These are phyloP conservation scores for Gracilaria vermiculophylla DNA, from an alignment of 23 red algal genomes.

Conservation along the genomic window DNA sequence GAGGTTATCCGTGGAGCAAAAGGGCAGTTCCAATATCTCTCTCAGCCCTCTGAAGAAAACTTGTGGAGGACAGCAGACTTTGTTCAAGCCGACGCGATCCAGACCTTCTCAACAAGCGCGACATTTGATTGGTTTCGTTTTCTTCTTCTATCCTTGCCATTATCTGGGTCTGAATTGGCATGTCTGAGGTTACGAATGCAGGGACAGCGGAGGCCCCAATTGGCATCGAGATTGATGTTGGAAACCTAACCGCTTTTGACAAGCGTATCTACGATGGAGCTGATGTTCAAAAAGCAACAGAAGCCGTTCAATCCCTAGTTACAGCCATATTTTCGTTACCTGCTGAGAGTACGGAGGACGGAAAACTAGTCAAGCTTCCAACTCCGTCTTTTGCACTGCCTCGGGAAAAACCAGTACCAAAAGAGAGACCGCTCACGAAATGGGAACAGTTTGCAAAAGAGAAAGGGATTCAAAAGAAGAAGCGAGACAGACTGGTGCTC, in stretches of 20 bases:
- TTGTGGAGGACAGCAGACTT: too few species aligned
- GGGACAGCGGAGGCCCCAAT: not conserved
- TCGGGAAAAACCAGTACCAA: conserved; percentile 86
- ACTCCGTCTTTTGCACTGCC: conserved; percentile 54
- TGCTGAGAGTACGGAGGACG: conserved; percentile 14
- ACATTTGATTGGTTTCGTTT: not conserved
- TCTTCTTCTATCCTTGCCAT: not conserved
- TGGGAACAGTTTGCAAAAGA: conserved; percentile 90
- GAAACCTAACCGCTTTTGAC: conserved; percentile 58
- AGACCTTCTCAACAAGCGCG: too few species aligned
- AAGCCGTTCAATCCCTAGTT: conserved; percentile 28
- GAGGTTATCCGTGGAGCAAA: too few species aligned
- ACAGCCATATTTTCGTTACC: conserved; percentile 61
- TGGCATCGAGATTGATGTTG: conserved; percentile 63
- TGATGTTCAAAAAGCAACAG: conserved; percentile 7
- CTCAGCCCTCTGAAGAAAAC: too few species aligned
- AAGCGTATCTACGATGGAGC: not conserved
- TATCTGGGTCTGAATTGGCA: not conserved
- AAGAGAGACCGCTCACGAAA: conserved; percentile 63
- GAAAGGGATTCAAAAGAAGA: conserved; percentile 86
- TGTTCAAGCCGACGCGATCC: too few species aligned
- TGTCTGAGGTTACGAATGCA: not conserved
- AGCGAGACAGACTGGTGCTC: conserved; percentile 85
- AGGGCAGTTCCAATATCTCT: too few species aligned
- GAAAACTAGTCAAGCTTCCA: conserved; percentile 64